Percentiles rank a stretch among this genome's conserved stretches.
These are phyloP conservation scores for Cyclospora cayetanensis DNA, from an alignment of 169 alveolate genomes.

Conservation along the genomic window DNA sequence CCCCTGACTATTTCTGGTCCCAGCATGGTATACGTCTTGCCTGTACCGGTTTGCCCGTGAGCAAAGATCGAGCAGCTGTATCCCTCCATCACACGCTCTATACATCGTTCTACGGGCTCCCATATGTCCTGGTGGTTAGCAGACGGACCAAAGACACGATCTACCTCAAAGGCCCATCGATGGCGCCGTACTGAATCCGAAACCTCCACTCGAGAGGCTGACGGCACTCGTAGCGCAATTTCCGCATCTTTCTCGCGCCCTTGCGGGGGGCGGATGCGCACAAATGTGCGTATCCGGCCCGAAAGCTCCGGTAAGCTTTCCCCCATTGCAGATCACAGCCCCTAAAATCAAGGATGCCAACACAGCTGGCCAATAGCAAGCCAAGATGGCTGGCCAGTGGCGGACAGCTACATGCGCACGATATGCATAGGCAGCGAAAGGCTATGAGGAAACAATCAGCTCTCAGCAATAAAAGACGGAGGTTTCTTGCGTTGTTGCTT, in stretches of 20 bases:
- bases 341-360: too few relatives aligned
- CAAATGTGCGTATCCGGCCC: constrained; percentile 66
- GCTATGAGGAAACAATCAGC: too few relatives aligned
- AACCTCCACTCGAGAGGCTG: constrained; percentile 44
- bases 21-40: constrained; percentile 81
- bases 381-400: too few relatives aligned
- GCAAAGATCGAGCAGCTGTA: constrained; percentile 81
- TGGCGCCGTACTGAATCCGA: constrained; percentile 64
- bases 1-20: constrained; percentile 81
- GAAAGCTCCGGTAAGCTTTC: not conserved
- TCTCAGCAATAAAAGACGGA: too few relatives aligned
- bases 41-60: constrained; percentile 85
- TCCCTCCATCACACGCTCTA: constrained; percentile 75
- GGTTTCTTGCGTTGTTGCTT: too few relatives aligned
- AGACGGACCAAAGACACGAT: constrained; percentile 74
- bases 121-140: constrained; percentile 78
- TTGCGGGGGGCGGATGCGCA: constrained; percentile 72
- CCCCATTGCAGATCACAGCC: not conserved
- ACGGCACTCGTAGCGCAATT: not conserved
- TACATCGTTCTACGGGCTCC: constrained; percentile 75
- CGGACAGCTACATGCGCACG: too few relatives aligned
- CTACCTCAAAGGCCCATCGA: constrained; percentile 74
- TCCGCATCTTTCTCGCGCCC: not conserved
- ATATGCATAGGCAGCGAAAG: too few relatives aligned
- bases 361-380: too few relatives aligned